Evolutionary conservation across 441 rosid genomes (phyloP).

Genomic region (Populus hybrid): DNA sequence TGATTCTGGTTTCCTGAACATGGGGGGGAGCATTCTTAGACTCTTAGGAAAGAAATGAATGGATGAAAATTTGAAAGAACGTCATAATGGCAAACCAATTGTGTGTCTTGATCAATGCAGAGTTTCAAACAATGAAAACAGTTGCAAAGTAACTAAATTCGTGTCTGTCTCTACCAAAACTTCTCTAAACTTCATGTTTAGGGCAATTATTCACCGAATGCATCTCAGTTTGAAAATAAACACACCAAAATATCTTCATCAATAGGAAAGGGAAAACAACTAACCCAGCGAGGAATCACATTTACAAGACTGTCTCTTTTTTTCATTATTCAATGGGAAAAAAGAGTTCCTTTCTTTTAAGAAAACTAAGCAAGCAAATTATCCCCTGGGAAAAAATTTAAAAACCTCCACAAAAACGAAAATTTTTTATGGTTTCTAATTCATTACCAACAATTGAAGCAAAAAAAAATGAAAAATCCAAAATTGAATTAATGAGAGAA

Average conservation of each 20-base stretch:
- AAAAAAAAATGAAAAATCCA: neutral
- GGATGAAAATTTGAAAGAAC: neutral
- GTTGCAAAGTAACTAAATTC: neutral
- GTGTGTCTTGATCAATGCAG: neutral
- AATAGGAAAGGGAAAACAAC: neutral
- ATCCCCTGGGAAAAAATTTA: neutral
- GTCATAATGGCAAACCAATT: neutral
- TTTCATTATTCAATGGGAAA: neutral
- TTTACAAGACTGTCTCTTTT: neutral
- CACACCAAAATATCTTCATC: neutral
- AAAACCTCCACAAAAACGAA: neutral
- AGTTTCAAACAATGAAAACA: neutral
- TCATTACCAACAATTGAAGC: neutral
- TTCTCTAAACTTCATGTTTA: neutral
- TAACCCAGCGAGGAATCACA: neutral
- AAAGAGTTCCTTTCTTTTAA: neutral
- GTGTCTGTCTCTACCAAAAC: neutral
- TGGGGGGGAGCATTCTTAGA: slow-evolving; percentile 1
- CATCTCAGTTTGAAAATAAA: neutral
- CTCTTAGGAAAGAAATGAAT: neutral
- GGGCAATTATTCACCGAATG: neutral
- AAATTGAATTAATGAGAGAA: neutral
- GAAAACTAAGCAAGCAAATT: neutral
- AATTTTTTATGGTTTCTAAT: neutral
- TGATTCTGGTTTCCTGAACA: slow-evolving; percentile 77